Evolutionary conservation across 2,329 filamentous ascomycete genomes (phyloP), one percentile per base, ranked within the genome.

Genomic region (Talaromyces sp.): DNA sequence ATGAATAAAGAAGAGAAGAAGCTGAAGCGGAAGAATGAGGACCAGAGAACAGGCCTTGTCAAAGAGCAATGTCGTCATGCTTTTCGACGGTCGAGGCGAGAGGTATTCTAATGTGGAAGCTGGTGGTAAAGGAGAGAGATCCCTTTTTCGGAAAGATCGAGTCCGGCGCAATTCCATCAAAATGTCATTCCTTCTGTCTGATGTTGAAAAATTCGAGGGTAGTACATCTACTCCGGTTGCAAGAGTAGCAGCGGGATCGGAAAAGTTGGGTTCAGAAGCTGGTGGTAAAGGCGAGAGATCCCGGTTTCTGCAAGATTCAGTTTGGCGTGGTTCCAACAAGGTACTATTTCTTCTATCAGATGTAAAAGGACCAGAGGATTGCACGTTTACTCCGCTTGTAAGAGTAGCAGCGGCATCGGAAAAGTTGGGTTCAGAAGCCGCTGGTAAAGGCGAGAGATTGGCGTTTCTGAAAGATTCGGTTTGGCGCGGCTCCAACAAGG

Each of bases 31-130:
- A n/a, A 92, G 92, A 0, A 91, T 88, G 15, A 97, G 80, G 3
- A 96, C 84, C 34, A 95, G 84, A 61, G 91, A 88, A 68, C 86
- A 88, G 0, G 92, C 93, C 77, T 91, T 93, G 64, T 89, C 86
- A 29, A 96, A 84, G 34, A 96, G 85, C 2, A 88, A 85, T 60
- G 86, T 80, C 0, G 87, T 85, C 34, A 90, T 79, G 51, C 83
- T 81, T 38, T 84, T 79, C 0, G 81, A 75, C 40, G 79, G 73
- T 65, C 79, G 76, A 58, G 78, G 73, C 45, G 77, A 71, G 47
- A 79, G 75, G 4, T 87, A 84, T 5, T 84, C 83, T 10, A 93
- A 78, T 66, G 89, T 90, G 6, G 88, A 88, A 0, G 88, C 82
- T 1, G 88, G 84, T 2, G 90, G 89, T 67, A 93, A 82, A 0